Evolutionary conservation across 163 green algal species (phyloP), one percentile per base, ranked within the genome.

Genomic region (Volvox carteri): DNA sequence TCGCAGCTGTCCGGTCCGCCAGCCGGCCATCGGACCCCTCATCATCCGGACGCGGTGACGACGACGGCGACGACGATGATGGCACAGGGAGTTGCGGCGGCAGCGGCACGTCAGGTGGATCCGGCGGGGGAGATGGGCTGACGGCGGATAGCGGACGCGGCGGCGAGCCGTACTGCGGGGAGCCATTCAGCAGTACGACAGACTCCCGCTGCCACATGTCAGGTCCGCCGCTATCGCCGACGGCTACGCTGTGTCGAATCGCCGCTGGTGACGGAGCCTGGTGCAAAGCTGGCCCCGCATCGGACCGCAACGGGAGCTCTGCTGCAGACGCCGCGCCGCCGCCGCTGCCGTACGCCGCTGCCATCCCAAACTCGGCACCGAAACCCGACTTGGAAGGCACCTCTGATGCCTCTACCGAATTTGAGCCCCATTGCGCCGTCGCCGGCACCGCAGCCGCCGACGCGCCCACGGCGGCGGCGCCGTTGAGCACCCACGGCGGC

Each of bases 191-290:
- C 46, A 83, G 14, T 33, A 12, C 16, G 9, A 88, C 67, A 18
- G 81, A 87, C 1, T 70, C 62, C 30, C 68, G 50, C 83, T 73
- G 50, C 83, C 83, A 88, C 83, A 88, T 88, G 4, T 46, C 84
- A 2, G 72, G 84, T 11, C 72, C 84, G 52, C 84, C 72, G 54
- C 84, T 89, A 41, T 89, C 84, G 4, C 84, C 84, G 1, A 89
- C 84, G 18, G 41, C 84, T 0, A 89, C 52, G 84, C 84, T 89
- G 70, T 89, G 84, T 2, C 72, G 84, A 11, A 76, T 25, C 23
- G 35, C 19, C 39, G 39, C 54, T 23, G 39, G 78, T 21, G 70
- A 78, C 1, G 14, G 70, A 9, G 41, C 70, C n/a, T n/a, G n/a
- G n/a, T n/a, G n/a, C n/a, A n/a, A n/a, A n/a, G n/a, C n/a, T 41